Base-by-base conservation (phyloP, 129 eudicot species). In the Chrysanthemum makinoi region DNA sequence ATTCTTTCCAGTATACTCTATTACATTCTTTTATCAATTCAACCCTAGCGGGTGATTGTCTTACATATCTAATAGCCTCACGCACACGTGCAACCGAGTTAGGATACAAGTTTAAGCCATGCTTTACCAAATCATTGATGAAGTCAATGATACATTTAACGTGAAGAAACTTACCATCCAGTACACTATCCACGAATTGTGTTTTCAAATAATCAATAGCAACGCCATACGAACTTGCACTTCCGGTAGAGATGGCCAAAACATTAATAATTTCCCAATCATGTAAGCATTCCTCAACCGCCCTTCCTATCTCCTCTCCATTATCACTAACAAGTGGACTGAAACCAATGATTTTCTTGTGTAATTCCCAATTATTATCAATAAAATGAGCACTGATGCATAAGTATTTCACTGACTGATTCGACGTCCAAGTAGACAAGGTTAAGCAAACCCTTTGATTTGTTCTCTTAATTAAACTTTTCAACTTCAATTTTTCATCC, bases 241-340 rank as follows among this genome's bases (percentile, higher is more conserved):
- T 33, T 52, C 73, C 11, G 30, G 73, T 46, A 8, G 73, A 69
- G 4, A 69, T 69, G 14, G 63, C 19, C 51, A 69, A 28, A 53
- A 69, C 63, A 69, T 69, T 53, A 30, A 13, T 2, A 7, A 69
- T 69, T 16, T 69, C 73, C 73, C 63, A 69, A 33, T 69, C 73
- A 53, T 28, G 49, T 28, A 69, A 51, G 54, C 73, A 69, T n/a
- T 16, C 53, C 12, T 52, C 63, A 30, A 69, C 33, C 17, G 12
- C 51, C 73, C 5, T 30, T 26, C 73, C 73, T 69, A 69, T 53
- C 63, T 69, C 63, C 63, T 30, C 63, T 17, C 73, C 73, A 12
- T 53, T 5, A 69, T 69, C 50, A 69, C 63, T 30, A 28, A 20
- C 4, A 69, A 69, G 17, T 1, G 73, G 63, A 10, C 58, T 53